A percentile compares a stretch with the other conserved stretches of the same genome.
phyloP scores from a whole-genome alignment of 306 rosid genomes.

The Ormosia semicastrata region DNA sequence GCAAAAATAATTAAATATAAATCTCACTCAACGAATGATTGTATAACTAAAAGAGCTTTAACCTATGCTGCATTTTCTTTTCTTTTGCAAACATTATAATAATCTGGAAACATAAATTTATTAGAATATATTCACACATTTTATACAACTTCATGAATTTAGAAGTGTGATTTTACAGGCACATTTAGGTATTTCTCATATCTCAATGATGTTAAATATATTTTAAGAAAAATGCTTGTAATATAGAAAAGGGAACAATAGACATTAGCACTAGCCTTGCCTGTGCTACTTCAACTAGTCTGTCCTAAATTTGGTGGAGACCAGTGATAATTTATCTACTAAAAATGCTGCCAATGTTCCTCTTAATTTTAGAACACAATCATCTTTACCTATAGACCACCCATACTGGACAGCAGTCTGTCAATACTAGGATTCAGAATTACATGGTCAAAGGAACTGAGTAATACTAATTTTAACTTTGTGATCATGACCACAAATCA shows the following conservation, averaged over 20 bases:
- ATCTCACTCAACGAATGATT: background rate
- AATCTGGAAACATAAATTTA: background rate
- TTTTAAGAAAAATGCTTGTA: slow-evolving; percentile 16
- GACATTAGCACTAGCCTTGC: background rate
- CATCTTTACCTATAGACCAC: background rate
- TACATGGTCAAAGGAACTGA: background rate
- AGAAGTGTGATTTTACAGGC: background rate
- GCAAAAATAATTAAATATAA: background rate
- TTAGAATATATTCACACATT: background rate
- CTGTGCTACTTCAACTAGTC: background rate
- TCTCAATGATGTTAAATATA: background rate
- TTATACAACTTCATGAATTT: background rate
- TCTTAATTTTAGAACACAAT: background rate
- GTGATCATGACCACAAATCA: background rate
- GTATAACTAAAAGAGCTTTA: background rate
- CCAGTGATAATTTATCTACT: background rate
- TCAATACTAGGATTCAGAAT: background rate
- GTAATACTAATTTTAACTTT: background rate
- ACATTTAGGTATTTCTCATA: background rate
- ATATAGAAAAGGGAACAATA: background rate
- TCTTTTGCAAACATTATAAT: background rate
- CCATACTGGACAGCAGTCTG: background rate
- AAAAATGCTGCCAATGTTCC: background rate
- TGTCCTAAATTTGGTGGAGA: background rate
- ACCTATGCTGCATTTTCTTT: too few relatives aligned